Percentiles rank a stretch among this genome's conserved stretches.
These are phyloP conservation scores for Phytophthora macrochlamydospora DNA, from an alignment of 352 stramenopile genomes.

Conservation along the genomic window DNA sequence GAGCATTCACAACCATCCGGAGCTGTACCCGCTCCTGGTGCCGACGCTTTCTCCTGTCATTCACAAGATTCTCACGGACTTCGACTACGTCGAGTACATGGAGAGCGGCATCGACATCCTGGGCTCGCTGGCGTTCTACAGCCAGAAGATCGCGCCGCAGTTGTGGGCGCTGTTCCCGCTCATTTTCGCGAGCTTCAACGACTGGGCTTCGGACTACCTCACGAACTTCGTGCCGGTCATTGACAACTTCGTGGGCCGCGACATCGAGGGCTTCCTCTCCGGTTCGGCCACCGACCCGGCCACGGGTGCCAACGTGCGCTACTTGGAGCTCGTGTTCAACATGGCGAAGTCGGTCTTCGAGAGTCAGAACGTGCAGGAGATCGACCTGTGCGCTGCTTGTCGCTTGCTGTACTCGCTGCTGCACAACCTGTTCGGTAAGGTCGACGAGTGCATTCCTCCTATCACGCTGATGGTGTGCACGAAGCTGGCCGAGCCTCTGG, in stretches of 20 bases:
- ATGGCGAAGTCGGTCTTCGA: constrained; percentile 82
- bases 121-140: constrained; percentile 96
- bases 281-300: constrained; percentile 50
- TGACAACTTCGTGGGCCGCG: constrained; percentile 95
- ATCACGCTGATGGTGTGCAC: constrained; percentile 76
- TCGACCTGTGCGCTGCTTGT: constrained; percentile 75
- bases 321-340: constrained; percentile 82
- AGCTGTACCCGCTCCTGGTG: constrained; percentile 90
- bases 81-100: constrained; percentile 97
- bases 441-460: constrained; percentile 76
- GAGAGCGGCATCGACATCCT: constrained; percentile 97
- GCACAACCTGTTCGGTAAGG: constrained; percentile 85
- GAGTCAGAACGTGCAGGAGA: constrained; percentile 61
- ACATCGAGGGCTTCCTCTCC: constrained; percentile 74
- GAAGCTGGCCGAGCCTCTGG: constrained; percentile 60
- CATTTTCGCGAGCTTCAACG: constrained; percentile 95
- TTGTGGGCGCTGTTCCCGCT: constrained; percentile 97
- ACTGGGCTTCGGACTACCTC: constrained; percentile 97
- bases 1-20: constrained; percentile 81
- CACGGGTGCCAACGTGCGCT: constrained; percentile 54
- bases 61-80: constrained; percentile 95
- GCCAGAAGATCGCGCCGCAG: constrained; percentile 89
- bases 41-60: constrained; percentile 95
- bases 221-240: constrained; percentile 96
- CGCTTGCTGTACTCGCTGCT: constrained; percentile 81